A percentile compares a stretch with the other conserved stretches of the same genome.
phyloP scores from a whole-genome alignment of 202 grass and related monocot species.

The Panicum hallii region DNA sequence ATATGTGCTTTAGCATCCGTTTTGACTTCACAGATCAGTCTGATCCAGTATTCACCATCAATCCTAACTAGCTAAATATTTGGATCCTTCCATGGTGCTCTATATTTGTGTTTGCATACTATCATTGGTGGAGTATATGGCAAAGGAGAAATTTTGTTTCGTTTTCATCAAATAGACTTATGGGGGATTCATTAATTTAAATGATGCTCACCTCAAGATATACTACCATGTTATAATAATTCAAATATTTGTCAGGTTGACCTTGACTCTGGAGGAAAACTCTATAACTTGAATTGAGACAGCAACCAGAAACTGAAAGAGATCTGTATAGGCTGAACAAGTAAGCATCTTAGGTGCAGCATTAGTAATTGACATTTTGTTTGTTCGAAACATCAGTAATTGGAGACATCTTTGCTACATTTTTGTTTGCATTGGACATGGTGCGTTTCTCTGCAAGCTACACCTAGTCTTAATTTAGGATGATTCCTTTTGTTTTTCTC shows the following conservation, averaged over 20 bases:
- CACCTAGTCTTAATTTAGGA: slow-evolving; percentile 29
- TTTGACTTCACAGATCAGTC: background rate
- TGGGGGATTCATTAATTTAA: background rate
- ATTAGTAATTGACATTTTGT: background rate
- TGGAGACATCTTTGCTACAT: background rate
- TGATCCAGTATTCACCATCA: background rate
- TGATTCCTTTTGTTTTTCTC: background rate
- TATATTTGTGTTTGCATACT: background rate
- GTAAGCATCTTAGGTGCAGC: background rate
- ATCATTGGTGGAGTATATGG: background rate
- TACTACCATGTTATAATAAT: background rate
- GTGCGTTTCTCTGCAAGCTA: background rate
- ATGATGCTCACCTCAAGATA: background rate
- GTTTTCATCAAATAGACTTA: background rate
- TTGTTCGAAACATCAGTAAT: background rate
- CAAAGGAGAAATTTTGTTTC: background rate
- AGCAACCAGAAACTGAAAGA: background rate
- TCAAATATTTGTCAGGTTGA: background rate
- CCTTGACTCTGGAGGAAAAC: background rate
- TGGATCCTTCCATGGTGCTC: background rate
- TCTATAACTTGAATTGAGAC: background rate
- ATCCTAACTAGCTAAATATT: background rate
- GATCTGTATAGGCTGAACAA: background rate
- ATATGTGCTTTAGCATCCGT: background rate
- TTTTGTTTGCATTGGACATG: background rate